Evolutionary conservation across 768 basidiomycete species (phyloP).

Genomic region (Solioccasus polychromus): DNA sequence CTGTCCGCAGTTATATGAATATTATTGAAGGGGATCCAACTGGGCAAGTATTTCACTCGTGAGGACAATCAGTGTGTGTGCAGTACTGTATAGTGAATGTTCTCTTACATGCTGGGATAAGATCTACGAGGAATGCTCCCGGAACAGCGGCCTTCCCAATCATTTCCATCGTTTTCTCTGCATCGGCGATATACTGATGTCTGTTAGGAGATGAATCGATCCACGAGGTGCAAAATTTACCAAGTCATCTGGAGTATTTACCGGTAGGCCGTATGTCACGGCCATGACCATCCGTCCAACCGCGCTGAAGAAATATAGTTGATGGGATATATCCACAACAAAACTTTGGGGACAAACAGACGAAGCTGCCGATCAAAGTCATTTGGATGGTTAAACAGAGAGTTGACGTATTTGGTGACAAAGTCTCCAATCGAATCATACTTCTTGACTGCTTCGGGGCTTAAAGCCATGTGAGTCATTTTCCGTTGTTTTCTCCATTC

Average conservation of each 20-base stretch:
- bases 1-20: conserved; percentile 8
- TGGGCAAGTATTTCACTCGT: conserved; percentile 26
- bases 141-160: conserved; percentile 23
- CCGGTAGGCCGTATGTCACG: conserved; percentile 26
- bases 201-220: not conserved
- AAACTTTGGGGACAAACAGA: conserved; percentile 8
- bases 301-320: not conserved
- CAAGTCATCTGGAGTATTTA: conserved; percentile 16
- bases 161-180: conserved; percentile 26
- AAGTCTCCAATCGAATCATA: conserved; percentile 33
- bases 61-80: not conserved
- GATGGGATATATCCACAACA: not conserved
- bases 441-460: conserved; percentile 26
- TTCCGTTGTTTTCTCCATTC: conserved; percentile 25
- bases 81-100: not conserved
- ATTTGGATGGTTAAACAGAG: conserved; percentile 11
- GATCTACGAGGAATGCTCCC: conserved; percentile 29
- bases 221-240: too few species aligned
- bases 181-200: conserved; percentile 29
- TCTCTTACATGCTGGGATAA: conserved; percentile 25
- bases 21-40: conserved; percentile 21
- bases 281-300: conserved; percentile 18
- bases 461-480: conserved; percentile 30
- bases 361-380: conserved; percentile 23
- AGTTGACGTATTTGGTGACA: conserved; percentile 15